Evolutionary conservation across 2,329 filamentous ascomycete species (phyloP).

Genomic region (Diaporthe sp.): DNA sequence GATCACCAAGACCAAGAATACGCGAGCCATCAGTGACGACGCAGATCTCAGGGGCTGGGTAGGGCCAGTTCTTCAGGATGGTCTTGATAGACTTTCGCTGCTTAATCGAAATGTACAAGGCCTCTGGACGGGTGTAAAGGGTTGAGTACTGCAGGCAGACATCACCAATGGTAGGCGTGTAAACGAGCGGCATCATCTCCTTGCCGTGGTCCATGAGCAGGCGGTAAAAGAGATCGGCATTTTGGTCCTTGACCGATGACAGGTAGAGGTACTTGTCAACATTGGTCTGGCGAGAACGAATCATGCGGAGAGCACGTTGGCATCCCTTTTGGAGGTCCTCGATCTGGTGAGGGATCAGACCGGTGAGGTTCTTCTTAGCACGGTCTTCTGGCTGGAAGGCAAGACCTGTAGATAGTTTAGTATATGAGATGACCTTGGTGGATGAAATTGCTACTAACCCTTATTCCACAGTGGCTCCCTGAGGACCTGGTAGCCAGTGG

Average conservation of each 20-base stretch:
- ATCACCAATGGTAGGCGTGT: constrained; percentile 93
- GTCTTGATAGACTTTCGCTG: constrained; percentile 91
- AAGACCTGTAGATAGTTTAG: constrained; percentile 61
- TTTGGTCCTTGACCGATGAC: constrained; percentile 80
- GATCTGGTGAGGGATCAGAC: constrained; percentile 75
- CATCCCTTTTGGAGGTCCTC: constrained; percentile 73
- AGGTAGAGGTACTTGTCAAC: constrained; percentile 91
- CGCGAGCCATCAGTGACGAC: constrained; percentile 97
- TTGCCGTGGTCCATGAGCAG: constrained; percentile 82
- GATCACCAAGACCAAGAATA: constrained; percentile 91
- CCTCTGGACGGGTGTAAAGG: constrained; percentile 94
- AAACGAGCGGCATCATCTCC: constrained; percentile 87
- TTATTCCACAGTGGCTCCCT: constrained; percentile 76
- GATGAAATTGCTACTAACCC: constrained; percentile 57
- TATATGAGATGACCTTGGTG: neutral
- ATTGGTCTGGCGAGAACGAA: constrained; percentile 76
- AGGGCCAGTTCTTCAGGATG: constrained; percentile 94
- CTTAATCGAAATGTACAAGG: constrained; percentile 95
- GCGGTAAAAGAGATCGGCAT: constrained; percentile 86
- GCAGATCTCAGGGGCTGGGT: constrained; percentile 91
- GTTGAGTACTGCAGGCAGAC: constrained; percentile 97
- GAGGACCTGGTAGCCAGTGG: constrained; percentile 73
- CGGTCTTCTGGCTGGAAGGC: constrained; percentile 76
- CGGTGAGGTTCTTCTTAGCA: constrained; percentile 74
- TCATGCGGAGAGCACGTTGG: constrained; percentile 79